These are phyloP conservation scores for Sugiyamaella novakii DNA, from an alignment of 1,139 yeast genomes.

Conservation along the genomic window DNA sequence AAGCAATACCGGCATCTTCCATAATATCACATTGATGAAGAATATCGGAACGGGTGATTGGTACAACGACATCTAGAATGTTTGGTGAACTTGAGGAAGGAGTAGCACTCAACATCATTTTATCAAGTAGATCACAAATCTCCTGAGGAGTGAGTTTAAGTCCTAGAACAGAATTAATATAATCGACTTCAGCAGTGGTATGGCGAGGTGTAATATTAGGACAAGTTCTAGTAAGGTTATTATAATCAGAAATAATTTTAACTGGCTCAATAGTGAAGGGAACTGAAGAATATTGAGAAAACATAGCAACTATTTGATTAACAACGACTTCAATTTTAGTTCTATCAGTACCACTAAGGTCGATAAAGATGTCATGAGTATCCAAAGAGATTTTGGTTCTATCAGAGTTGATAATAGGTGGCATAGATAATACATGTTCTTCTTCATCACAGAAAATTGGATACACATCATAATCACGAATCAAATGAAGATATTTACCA, in stretches of 20 bases:
- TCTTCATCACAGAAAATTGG: constrained; percentile 86
- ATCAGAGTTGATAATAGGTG: constrained; percentile 95
- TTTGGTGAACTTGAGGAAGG: constrained; percentile 54
- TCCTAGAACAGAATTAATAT: constrained; percentile 92
- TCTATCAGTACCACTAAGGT: constrained; percentile 92
- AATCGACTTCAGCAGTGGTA: constrained; percentile 74
- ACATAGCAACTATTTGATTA: constrained; percentile 93
- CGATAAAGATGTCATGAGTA: constrained; percentile 88
- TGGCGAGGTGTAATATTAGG: constrained; percentile 73
- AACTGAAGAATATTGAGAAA: constrained; percentile 77
- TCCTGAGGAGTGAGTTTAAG: constrained; percentile 68
- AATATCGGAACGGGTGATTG: constrained; percentile 93
- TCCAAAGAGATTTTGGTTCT: constrained; percentile 83
- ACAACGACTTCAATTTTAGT: constrained; percentile 91
- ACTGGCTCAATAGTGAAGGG: constrained; percentile 84
- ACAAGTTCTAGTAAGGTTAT: constrained; percentile 70
- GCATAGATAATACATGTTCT: constrained; percentile 83
- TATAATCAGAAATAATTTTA: constrained; percentile 79
- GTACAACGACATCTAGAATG: constrained; percentile 69
- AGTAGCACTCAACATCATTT: constrained; percentile 77
- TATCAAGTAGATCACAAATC: constrained; percentile 66
- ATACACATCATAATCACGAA: constrained; percentile 83
- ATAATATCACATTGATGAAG: constrained; percentile 97
- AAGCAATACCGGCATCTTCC: constrained; percentile 98
- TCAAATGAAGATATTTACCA: constrained; percentile 84